Conservation (phyloP, 768 basidiomycete genomes). For the Amylocystis lapponica region DNA sequence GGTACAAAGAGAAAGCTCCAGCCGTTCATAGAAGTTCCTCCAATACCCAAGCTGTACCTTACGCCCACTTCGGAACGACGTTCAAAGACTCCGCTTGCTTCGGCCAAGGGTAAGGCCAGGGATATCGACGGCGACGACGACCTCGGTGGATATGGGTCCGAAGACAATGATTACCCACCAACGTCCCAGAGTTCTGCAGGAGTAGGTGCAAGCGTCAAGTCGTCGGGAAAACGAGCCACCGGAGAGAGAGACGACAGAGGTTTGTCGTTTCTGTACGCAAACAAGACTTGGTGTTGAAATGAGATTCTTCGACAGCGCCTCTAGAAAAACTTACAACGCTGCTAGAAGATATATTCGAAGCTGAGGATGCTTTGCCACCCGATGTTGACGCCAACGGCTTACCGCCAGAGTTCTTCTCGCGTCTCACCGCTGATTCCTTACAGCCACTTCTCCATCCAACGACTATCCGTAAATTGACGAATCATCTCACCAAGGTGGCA, state of each 20-base stretch:
- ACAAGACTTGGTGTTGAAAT: conserved; percentile 2
- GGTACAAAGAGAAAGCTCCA: conserved; percentile 16
- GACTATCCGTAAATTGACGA: conserved; percentile 63
- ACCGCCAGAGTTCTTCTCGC: conserved; percentile 59
- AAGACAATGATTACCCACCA: conserved; percentile 30
- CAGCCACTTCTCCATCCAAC: conserved; percentile 55
- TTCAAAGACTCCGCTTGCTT: conserved; percentile 13
- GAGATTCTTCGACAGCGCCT: conserved; percentile 37
- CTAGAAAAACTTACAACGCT: conserved; percentile 72
- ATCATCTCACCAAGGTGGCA: conserved; percentile 60
- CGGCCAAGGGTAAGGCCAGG: conserved; percentile 27
- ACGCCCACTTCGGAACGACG: conserved; percentile 15
- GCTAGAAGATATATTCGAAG: conserved; percentile 81
- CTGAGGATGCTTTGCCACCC: conserved; percentile 64
- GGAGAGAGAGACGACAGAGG: conserved; percentile 77
- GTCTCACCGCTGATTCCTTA: conserved; percentile 48
- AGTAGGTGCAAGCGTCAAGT: conserved; percentile 34
- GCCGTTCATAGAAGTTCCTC: conserved; percentile 26
- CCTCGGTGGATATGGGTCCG: conserved; percentile 55
- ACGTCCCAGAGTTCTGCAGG: conserved; percentile 2
- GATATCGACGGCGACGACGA: conserved; percentile 34
- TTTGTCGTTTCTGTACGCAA: conserved; percentile 20
- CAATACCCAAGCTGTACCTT: conserved; percentile 16
- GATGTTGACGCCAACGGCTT: conserved; percentile 49
- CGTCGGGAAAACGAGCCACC: conserved; percentile 48